Evolutionary conservation across 805 yeast species (phyloP).

Genomic region (Starmerella davenportii): DNA sequence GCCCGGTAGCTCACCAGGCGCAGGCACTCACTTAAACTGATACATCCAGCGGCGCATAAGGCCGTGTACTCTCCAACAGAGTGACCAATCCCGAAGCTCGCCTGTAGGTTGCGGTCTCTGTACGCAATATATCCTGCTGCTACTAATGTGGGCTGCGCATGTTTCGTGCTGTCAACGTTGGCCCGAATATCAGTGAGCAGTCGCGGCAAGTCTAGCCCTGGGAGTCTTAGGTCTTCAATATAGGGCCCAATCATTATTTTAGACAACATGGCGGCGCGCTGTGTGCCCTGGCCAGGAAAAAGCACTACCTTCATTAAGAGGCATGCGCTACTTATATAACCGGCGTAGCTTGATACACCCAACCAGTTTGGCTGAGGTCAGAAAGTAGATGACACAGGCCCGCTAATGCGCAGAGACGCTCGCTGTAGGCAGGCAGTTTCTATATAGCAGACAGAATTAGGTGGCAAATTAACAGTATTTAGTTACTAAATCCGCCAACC

Average conservation of each 20-base stretch:
- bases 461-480: no score
- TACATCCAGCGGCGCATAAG: slow-evolving; percentile 24
- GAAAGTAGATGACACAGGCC: no score
- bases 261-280: slow-evolving; percentile 20
- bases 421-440: no score
- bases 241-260: background rate
- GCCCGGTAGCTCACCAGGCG: slow-evolving; percentile 31
- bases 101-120: slow-evolving; percentile 9
- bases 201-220: slow-evolving; percentile 17
- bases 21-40: slow-evolving; percentile 25
- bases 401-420: no score
- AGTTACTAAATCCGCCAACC: no score
- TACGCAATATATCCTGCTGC: slow-evolving; percentile 26
- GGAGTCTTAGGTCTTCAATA: slow-evolving; percentile 21
- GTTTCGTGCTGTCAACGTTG: slow-evolving; percentile 24
- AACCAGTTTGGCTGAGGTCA: no score
- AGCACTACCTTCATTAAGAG: slow-evolving; percentile 1
- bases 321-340: no score
- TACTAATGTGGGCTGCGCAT: slow-evolving; percentile 39
- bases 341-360: no score
- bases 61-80: slow-evolving; percentile 38
- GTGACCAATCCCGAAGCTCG: slow-evolving; percentile 27
- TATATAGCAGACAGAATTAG: no score
- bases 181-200: slow-evolving; percentile 8
- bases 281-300: slow-evolving; percentile 26